A percentile compares a stretch with the other conserved stretches of the same genome.
Conservation (phyloP, 345 rosid species). For the Sonneratia caseolaris region DNA sequence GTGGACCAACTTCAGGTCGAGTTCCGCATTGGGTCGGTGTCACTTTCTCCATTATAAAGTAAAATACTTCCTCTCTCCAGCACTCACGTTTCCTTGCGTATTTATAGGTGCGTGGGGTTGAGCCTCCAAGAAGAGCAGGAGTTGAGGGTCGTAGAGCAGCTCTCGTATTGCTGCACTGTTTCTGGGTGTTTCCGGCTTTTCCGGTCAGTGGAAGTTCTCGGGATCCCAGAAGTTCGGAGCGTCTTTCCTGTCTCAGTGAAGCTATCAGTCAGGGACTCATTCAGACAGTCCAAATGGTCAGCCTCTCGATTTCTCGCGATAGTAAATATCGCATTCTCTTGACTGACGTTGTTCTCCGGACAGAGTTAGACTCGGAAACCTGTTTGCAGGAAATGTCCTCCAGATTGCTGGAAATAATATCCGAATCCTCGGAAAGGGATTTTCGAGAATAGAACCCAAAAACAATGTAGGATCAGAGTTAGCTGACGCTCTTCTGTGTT, state of each 20-base stretch:
- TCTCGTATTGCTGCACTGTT: not conserved
- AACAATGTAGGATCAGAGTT: no score
- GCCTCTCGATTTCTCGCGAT: not conserved
- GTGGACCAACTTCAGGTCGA: no score
- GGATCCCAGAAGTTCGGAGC: no score
- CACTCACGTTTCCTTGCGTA: not conserved
- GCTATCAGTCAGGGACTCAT: not conserved
- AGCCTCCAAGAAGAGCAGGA: not conserved
- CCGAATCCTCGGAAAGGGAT: no score
- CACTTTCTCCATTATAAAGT: not conserved
- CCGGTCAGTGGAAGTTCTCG: not conserved
- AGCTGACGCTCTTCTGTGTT: not conserved
- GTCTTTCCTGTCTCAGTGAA: not conserved
- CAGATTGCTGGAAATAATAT: no score
- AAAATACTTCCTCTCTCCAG: not conserved
- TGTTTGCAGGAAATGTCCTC: not conserved
- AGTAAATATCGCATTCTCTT: not conserved
- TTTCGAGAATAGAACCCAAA: no score
- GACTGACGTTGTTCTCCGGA: not conserved
- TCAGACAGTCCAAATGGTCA: not conserved
- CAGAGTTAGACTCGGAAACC: not conserved
- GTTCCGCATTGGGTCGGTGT: not conserved
- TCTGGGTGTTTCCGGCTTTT: not conserved
- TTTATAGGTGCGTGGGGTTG: not conserved
- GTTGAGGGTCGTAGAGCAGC: not conserved